These are phyloP conservation scores for Talaromyces thailandensis DNA, from an alignment of 495 filamentous ascomycete genomes.

Conservation along the genomic window DNA sequence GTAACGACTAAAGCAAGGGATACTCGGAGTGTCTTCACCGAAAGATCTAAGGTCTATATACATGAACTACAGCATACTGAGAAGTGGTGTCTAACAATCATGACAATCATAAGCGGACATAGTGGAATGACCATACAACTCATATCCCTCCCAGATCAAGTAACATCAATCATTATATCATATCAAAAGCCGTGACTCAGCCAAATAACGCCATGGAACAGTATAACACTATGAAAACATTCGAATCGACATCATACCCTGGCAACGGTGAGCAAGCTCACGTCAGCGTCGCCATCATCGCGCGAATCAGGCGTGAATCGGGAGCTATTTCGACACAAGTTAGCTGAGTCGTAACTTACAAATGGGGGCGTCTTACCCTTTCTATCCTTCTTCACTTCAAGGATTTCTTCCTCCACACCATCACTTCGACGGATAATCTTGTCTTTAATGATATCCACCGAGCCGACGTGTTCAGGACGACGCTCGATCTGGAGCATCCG, in stretches of 20 bases:
- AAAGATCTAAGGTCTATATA: background rate
- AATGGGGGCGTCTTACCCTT: conserved; percentile 61
- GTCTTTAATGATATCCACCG: conserved; percentile 34
- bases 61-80: background rate
- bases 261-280: conserved; percentile 21
- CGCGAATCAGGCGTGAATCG: conserved; percentile 55
- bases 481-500: conserved; percentile 32
- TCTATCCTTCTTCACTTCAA: conserved; percentile 70
- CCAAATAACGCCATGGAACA: conserved; percentile 1
- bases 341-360: conserved; percentile 11
- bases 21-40: background rate
- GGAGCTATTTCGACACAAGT: conserved; percentile 33
- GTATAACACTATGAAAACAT: background rate
- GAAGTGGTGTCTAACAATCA: background rate
- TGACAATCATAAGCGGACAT: background rate
- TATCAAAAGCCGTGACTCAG: background rate
- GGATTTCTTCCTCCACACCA: conserved; percentile 41
- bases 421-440: conserved; percentile 30
- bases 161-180: background rate
- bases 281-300: conserved; percentile 71
- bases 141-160: background rate
- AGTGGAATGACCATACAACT: background rate
- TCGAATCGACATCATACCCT: background rate
- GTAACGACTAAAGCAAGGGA: background rate
- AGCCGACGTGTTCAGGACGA: conserved; percentile 18